Evolutionary conservation across 2,329 filamentous ascomycete species (phyloP).

Genomic region (Elsinoe perseae): DNA sequence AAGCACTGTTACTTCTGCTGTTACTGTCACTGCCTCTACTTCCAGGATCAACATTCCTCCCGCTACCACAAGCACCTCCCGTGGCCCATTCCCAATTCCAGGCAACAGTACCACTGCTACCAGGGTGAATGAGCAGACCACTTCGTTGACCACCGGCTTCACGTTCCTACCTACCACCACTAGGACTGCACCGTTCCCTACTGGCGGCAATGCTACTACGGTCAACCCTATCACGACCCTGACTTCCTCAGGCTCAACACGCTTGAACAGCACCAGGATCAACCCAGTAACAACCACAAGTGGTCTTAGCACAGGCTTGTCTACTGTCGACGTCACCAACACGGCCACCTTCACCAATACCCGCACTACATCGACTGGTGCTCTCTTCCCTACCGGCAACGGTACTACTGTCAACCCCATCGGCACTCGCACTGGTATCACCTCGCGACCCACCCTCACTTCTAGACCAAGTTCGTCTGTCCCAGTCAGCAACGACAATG

Average conservation of each 20-base stretch:
- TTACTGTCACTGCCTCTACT: conserved; percentile 6
- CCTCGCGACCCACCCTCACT: background rate
- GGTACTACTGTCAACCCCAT: background rate
- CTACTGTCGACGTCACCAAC: background rate
- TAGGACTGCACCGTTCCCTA: background rate
- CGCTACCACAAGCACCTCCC: background rate
- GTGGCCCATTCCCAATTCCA: conserved; percentile 1
- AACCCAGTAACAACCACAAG: background rate
- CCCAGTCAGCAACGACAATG: conserved; percentile 2
- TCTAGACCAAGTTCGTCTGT: background rate
- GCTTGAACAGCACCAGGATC: background rate
- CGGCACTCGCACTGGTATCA: background rate
- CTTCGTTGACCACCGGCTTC: background rate
- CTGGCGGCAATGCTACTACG: background rate
- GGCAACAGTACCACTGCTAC: background rate
- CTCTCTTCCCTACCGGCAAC: background rate
- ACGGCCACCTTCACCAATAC: background rate
- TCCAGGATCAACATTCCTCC: conserved; percentile 4
- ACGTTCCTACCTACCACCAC: background rate
- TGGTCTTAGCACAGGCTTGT: background rate
- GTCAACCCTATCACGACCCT: background rate
- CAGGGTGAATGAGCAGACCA: background rate
- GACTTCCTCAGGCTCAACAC: background rate
- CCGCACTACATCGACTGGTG: background rate
- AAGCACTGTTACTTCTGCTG: conserved; percentile 13